Evolutionary conservation across 192 early-diverging fungal genomes (phyloP).

Genomic region (Podila minutissima): DNA sequence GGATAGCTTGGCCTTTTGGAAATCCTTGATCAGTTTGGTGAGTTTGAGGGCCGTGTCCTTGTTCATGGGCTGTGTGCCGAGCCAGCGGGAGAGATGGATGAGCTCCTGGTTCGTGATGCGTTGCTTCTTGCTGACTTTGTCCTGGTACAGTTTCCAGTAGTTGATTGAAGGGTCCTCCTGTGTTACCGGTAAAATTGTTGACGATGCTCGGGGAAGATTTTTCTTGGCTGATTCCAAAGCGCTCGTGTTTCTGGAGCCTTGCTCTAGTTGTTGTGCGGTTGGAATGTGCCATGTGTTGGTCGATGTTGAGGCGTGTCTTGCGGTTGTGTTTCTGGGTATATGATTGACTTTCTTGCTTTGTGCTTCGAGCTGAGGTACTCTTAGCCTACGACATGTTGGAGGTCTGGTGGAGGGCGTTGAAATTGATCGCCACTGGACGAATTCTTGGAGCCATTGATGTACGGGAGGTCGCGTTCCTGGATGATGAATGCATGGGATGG

Average conservation of each 20-base stretch:
- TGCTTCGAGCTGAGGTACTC: too few relatives aligned
- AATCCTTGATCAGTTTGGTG: slow-evolving; percentile 6
- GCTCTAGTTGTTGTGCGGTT: not conserved
- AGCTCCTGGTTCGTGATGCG: slow-evolving; percentile 11
- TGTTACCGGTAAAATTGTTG: slow-evolving; percentile 9
- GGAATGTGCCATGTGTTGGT: slow-evolving; percentile 7
- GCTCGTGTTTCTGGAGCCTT: not conserved
- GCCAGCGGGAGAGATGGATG: slow-evolving; percentile 25
- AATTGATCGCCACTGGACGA: too few relatives aligned
- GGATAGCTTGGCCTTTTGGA: not conserved
- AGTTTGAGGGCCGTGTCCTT: slow-evolving; percentile 8
- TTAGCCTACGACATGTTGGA: too few relatives aligned
- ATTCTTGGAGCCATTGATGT: too few relatives aligned
- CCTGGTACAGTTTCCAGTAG: slow-evolving; percentile 41
- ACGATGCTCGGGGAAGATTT: not conserved
- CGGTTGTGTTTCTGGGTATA: not conserved
- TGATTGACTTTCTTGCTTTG: not conserved
- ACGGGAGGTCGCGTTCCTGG: not conserved
- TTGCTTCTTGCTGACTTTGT: slow-evolving; percentile 9
- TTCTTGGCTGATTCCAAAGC: not conserved
- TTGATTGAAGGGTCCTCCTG: slow-evolving; percentile 6
- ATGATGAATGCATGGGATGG: not conserved
- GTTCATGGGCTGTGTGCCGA: slow-evolving; percentile 15
- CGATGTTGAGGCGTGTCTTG: not conserved
- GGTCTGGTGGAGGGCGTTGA: too few relatives aligned